Percentiles rank a stretch among this genome's conserved stretches.
Conservation (phyloP, 1,284 basidiomycete genomes). For the Chiua sp. region DNA sequence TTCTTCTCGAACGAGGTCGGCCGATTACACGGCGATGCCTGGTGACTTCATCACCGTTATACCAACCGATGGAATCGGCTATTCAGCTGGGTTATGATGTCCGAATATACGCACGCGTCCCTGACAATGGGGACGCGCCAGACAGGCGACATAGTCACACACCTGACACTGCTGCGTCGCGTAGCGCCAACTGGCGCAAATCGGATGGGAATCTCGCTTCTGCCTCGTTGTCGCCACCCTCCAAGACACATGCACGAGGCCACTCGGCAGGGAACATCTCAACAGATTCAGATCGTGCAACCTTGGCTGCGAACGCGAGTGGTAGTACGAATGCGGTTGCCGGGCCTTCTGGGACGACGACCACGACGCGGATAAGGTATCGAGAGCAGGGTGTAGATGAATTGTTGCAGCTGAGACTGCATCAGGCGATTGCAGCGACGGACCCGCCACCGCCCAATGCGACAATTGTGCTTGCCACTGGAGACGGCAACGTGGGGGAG, state of each 20-base stretch:
- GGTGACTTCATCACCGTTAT: slow-evolving; percentile 82
- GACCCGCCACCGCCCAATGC: slow-evolving; percentile 65
- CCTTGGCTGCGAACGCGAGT: not conserved
- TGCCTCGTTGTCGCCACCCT: slow-evolving; percentile 1
- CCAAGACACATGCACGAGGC: slow-evolving; percentile 26
- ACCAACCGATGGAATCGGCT: slow-evolving; percentile 80
- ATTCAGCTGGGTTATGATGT: slow-evolving; percentile 82
- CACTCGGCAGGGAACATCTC: slow-evolving; percentile 40
- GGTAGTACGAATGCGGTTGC: slow-evolving; percentile 10
- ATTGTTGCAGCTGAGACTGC: slow-evolving; percentile 84
- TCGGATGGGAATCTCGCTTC: slow-evolving; percentile 16
- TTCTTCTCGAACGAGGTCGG: slow-evolving; percentile 77
- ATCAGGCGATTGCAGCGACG: slow-evolving; percentile 77
- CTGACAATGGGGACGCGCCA: slow-evolving; percentile 67
- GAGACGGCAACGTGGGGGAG: slow-evolving; percentile 87
- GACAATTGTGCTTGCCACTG: slow-evolving; percentile 88
- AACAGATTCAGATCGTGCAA: slow-evolving; percentile 28
- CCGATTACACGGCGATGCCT: slow-evolving; percentile 71
- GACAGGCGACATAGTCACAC: slow-evolving; percentile 42
- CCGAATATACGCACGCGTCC: slow-evolving; percentile 78
- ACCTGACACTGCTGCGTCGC: slow-evolving; percentile 17
- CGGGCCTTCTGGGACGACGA: slow-evolving; percentile 10
- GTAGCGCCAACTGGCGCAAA: slow-evolving; percentile 26
- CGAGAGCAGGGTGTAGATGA: slow-evolving; percentile 90
- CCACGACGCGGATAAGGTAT: slow-evolving; percentile 50